Evolutionary conservation across 2,329 filamentous ascomycete species (phyloP).

Genomic region (Sclerotinia borealis): DNA sequence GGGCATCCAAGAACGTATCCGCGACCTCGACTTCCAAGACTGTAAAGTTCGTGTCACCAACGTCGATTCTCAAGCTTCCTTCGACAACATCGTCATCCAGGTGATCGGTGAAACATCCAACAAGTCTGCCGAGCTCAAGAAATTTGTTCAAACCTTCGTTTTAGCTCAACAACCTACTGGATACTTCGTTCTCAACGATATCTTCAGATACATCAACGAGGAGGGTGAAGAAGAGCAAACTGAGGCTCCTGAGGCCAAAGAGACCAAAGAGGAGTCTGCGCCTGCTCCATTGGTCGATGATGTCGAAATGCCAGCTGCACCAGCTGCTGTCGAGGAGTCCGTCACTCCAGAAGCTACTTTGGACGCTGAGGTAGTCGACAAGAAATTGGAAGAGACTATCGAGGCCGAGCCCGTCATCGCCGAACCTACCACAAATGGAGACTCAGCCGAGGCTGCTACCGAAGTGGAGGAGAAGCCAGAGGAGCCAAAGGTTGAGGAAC

Average conservation of each 20-base stretch:
- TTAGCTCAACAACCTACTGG: slow-evolving; percentile 93
- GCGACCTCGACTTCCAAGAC: slow-evolving; percentile 87
- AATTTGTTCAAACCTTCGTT: slow-evolving; percentile 97
- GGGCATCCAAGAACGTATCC: slow-evolving; percentile 93
- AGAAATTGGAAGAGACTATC: slow-evolving; percentile 66
- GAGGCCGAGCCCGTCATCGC: slow-evolving; percentile 33
- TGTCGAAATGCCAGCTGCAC: slow-evolving; percentile 32
- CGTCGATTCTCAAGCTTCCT: slow-evolving; percentile 91
- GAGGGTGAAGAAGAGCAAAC: slow-evolving; percentile 68
- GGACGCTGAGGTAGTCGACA: slow-evolving; percentile 55
- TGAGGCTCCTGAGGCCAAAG: slow-evolving; percentile 35
- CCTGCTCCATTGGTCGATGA: slow-evolving; percentile 27
- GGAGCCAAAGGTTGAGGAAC: slow-evolving; percentile 30
- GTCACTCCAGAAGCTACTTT: slow-evolving; percentile 25
- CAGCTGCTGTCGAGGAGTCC: slow-evolving; percentile 32
- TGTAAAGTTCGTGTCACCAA: slow-evolving; percentile 98
- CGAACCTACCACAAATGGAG: slow-evolving; percentile 40
- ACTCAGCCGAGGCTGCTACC: slow-evolving; percentile 31
- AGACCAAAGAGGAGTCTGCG: slow-evolving; percentile 28
- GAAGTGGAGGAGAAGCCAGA: slow-evolving; percentile 34
- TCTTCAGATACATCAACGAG: slow-evolving; percentile 87
- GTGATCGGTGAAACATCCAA: slow-evolving; percentile 98
- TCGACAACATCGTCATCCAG: slow-evolving; percentile 91
- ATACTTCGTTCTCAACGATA: slow-evolving; percentile 98
- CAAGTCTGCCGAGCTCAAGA: slow-evolving; percentile 83